A percentile compares a stretch with the other conserved stretches of the same genome.
Conservation (phyloP, 129 eudicot genomes). For the Flaveria sonorensis region DNA sequence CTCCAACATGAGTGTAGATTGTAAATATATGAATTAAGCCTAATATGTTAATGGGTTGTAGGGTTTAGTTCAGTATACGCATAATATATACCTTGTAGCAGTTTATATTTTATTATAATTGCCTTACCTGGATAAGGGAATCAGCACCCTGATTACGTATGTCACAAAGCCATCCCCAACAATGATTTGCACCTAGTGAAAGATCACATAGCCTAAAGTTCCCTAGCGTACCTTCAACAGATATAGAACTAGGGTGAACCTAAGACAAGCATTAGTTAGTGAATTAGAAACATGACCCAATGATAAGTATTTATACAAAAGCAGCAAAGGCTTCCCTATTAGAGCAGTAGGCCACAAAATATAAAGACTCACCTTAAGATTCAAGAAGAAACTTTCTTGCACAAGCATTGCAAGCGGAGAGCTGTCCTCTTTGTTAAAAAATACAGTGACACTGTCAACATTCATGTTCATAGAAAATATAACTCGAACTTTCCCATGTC, state of each 20-base stretch:
- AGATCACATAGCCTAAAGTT: conserved; percentile 83
- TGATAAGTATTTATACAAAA: not conserved
- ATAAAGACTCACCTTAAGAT: conserved; percentile 61
- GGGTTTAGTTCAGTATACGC: no score
- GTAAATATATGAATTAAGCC: no score
- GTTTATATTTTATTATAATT: no score
- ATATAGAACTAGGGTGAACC: conserved; percentile 90
- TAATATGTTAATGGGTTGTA: no score
- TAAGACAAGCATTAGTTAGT: conserved; percentile 24
- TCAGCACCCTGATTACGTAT: conserved; percentile 87
- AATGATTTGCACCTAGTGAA: conserved; percentile 67
- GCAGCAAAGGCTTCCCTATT: not conserved
- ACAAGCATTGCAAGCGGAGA: conserved; percentile 90
- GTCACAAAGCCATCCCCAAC: conserved; percentile 98
- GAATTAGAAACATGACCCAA: conserved; percentile 1
- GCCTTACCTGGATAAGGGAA: conserved; percentile 76
- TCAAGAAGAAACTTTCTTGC: conserved; percentile 82
- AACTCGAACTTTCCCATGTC: conserved; percentile 84
- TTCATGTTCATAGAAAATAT: conserved; percentile 73
- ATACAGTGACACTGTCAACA: conserved; percentile 77
- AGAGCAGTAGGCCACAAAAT: not conserved
- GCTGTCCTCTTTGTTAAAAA: conserved; percentile 86
- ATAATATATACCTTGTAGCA: not conserved
- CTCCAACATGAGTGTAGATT: no score
- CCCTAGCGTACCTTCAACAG: conserved; percentile 85